phyloP scores from a whole-genome alignment of 495 filamentous ascomycete species.

The Penicillium pulvis region DNA sequence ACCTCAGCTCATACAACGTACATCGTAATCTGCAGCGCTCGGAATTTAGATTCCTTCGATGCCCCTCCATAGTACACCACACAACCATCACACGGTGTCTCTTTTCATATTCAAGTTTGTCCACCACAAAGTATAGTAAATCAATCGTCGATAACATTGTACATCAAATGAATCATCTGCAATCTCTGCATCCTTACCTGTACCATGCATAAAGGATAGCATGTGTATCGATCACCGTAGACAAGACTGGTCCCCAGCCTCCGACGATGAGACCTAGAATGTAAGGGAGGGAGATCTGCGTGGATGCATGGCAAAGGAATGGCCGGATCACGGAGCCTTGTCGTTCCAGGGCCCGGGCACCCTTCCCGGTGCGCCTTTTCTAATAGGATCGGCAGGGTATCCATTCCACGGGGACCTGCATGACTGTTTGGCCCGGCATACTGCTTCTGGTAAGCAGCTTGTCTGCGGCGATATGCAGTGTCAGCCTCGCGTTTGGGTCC shows the following conservation, averaged over 20 bases:
- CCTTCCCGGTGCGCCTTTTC: neutral
- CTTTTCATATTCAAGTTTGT: neutral
- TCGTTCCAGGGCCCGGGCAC: constrained; percentile 9
- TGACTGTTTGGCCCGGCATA: constrained; percentile 6
- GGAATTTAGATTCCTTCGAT: neutral
- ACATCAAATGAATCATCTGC: neutral
- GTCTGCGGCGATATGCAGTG: neutral
- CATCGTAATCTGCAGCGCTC: neutral
- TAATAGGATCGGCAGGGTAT: constrained; percentile 10
- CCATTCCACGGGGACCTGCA: constrained; percentile 19
- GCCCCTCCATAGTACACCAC: neutral
- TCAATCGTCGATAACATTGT: neutral
- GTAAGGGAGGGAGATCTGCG: constrained; percentile 23
- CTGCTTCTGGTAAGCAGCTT: constrained; percentile 5
- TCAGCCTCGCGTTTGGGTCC: neutral
- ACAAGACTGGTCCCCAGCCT: neutral
- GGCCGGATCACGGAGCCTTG: constrained; percentile 6
- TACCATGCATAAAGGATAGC: neutral
- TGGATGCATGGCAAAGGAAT: constrained; percentile 12
- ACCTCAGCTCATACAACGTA: neutral
- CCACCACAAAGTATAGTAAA: neutral
- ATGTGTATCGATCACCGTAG: neutral
- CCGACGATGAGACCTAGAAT: neutral
- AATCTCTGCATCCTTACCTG: neutral
- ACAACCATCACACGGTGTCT: neutral